phyloP scores from a whole-genome alignment of 1,284 basidiomycete genomes.

The Puccinia polysora region DNA sequence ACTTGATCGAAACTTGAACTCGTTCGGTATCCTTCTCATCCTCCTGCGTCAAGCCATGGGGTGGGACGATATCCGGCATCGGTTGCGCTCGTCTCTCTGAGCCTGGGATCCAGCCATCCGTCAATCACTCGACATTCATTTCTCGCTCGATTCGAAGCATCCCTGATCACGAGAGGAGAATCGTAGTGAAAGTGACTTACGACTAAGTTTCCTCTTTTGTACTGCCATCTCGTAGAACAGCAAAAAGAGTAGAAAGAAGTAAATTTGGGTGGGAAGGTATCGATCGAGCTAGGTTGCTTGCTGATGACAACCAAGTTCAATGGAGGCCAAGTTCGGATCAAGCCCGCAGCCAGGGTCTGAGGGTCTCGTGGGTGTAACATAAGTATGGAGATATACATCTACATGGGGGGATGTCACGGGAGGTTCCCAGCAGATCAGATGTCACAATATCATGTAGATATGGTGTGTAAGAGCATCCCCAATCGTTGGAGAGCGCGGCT shows the following conservation, averaged over 20 bases:
- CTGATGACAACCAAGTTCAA: not conserved
- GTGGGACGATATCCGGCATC: conserved; percentile 16
- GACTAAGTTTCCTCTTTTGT: conserved; percentile 15
- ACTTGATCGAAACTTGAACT: not conserved
- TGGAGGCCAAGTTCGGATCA: not conserved
- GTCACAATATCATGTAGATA: no score
- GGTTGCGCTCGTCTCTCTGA: conserved; percentile 11
- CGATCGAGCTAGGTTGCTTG: not conserved
- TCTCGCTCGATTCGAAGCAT: not conserved
- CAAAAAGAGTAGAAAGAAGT: no score
- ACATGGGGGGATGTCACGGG: no score
- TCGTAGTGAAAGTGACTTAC: conserved; percentile 1
- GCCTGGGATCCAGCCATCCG: not conserved
- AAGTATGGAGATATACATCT: no score
- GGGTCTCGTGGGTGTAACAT: no score
- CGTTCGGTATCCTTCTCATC: not conserved
- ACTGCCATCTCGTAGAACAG: not conserved
- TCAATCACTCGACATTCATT: not conserved
- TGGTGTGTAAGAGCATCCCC: no score
- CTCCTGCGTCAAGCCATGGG: not conserved
- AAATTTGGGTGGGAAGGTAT: no score
- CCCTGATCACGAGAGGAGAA: not conserved
- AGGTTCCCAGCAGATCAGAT: no score
- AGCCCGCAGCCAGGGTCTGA: no score
- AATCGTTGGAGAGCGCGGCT: no score